Evolutionary conservation across 148 eudicot genomes (phyloP).

Genomic region (Euryodendron excelsum): DNA sequence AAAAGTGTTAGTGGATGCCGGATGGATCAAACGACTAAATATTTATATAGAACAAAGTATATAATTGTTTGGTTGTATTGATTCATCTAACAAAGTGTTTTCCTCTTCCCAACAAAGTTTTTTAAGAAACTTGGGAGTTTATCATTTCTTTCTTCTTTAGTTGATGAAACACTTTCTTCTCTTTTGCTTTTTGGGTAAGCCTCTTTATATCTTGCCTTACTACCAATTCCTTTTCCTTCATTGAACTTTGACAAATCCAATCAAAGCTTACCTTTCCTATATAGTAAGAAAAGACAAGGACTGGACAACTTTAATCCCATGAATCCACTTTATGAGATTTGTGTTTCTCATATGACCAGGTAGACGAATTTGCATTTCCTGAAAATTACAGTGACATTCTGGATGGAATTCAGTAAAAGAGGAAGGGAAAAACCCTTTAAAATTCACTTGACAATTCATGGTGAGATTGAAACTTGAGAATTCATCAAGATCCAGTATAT

Average conservation of each 20-base stretch:
- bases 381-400: background rate
- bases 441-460: background rate
- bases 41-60: too few relatives aligned
- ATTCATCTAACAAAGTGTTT: background rate
- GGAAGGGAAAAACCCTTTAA: background rate
- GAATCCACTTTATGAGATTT: background rate
- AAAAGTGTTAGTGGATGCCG: too few relatives aligned
- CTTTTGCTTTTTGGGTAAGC: slow-evolving; percentile 14
- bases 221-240: background rate
- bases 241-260: background rate
- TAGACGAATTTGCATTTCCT: background rate
- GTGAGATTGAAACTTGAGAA: background rate
- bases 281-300: background rate
- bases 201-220: background rate
- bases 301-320: background rate
- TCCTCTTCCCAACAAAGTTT: slow-evolving; percentile 6
- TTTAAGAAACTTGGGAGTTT: background rate
- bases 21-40: too few relatives aligned
- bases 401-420: background rate
- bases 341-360: background rate
- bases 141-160: background rate
- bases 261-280: background rate
- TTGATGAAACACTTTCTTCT: slow-evolving; percentile 7
- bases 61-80: too few relatives aligned
- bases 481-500: background rate